A percentile compares a stretch with the other conserved stretches of the same genome.
These are phyloP conservation scores for Rhizophagus prolifer DNA, from an alignment of 192 early-diverging fungal species.

Conservation along the genomic window DNA sequence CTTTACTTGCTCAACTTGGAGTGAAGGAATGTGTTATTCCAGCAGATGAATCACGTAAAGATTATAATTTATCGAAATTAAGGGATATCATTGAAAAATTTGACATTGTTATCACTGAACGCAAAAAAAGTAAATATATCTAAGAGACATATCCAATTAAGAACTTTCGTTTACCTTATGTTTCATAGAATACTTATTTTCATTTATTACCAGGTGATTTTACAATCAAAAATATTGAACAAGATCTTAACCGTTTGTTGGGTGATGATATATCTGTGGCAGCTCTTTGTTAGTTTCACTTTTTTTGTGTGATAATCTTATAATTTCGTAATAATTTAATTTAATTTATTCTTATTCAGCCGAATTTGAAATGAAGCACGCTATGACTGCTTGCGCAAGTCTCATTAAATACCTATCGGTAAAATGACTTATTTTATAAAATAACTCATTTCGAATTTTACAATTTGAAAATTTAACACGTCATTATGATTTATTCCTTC, in stretches of 20 bases:
- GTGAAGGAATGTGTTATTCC: conserved; percentile 89
- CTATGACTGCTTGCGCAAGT: conserved; percentile 67
- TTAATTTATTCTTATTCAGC: conserved; percentile 38
- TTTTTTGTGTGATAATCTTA: background rate
- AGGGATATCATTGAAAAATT: conserved; percentile 71
- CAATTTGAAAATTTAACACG: background rate
- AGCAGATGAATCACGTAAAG: conserved; percentile 49
- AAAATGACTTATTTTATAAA: conserved; percentile 1
- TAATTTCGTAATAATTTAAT: background rate
- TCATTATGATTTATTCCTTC: conserved; percentile 9
- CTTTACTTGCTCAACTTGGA: conserved; percentile 87
- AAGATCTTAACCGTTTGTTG: conserved; percentile 82
- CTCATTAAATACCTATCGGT: conserved; percentile 71
- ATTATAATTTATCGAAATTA: conserved; percentile 73
- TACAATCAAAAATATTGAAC: conserved; percentile 73
- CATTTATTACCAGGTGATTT: conserved; percentile 55
- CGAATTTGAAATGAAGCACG: conserved; percentile 70
- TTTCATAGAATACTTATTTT: background rate
- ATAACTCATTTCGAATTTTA: background rate
- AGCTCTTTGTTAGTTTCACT: conserved; percentile 58
- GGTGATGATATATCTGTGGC: conserved; percentile 63
- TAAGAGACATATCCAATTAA: background rate
- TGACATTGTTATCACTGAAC: conserved; percentile 70
- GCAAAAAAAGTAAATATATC: conserved; percentile 51
- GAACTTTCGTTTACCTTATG: background rate